Conservation (phyloP, 2,329 filamentous ascomycete genomes). For the Cercospora sp. region DNA sequence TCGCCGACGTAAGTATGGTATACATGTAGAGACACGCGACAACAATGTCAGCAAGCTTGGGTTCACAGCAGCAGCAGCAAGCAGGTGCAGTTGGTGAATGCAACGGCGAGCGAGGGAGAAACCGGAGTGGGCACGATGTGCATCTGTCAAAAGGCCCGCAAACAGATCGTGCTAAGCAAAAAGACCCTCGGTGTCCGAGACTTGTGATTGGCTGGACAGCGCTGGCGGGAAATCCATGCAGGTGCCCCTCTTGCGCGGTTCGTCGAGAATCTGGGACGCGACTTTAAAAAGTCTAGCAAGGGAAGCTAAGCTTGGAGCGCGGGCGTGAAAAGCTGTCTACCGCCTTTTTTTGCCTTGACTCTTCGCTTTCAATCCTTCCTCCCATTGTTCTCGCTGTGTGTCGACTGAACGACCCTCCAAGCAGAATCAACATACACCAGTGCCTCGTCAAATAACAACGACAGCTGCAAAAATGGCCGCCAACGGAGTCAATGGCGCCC, state of each 20-base stretch:
- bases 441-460: not conserved
- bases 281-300: not conserved
- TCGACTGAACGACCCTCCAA: not conserved
- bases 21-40: not conserved
- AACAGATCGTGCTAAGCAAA: not conserved
- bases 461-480: conserved; percentile 29
- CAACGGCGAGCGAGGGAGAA: not conserved
- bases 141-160: not conserved
- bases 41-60: not conserved
- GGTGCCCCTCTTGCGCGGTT: not conserved
- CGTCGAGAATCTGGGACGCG: not conserved
- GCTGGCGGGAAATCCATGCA: conserved; percentile 1
- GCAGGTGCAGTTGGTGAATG: not conserved
- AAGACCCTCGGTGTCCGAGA: not conserved
- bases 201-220: not conserved
- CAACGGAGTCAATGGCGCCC: conserved; percentile 32
- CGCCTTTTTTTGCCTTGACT: not conserved
- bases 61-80: not conserved
- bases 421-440: not conserved
- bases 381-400: not conserved
- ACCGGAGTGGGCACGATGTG: not conserved
- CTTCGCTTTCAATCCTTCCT: not conserved
- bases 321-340: not conserved
- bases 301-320: not conserved
- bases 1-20: not conserved